Base-by-base conservation (phyloP, 2,329 filamentous ascomycete species). In the Coleophoma crateriformis region DNA sequence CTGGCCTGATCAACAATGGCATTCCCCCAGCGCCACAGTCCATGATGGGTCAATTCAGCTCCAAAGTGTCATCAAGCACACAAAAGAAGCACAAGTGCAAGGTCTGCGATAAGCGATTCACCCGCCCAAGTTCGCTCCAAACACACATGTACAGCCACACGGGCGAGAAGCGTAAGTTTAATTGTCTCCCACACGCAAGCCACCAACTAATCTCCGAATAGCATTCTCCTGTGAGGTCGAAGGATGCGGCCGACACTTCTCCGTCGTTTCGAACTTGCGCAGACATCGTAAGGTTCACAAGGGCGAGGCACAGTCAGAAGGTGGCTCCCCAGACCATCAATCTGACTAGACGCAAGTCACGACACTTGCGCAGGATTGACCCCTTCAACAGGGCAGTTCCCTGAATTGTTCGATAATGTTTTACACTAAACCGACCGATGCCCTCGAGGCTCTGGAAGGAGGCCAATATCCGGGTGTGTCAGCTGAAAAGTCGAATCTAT, bases 61-160 rank as follows among this genome's bases (percentile, higher is more conserved):
- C 92, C 55, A 96, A 96, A 72, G 85, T 96, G 47, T 91, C 90
- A 0, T 91, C 89, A 15, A 96, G 90, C 71, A 94, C 92, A 10
- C 90, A 96, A 67, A 97, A 97, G 83, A 97, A 97, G 78, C 94
- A 97, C 75, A 96, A 96, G 76, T 97, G 92, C 81, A 96, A 96
- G 73, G 88, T 97, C 52, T 97, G 92, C 75, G 92, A 96, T 71
- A 96, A 97, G 79, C 84, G 92, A 40, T 97, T 97, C 68, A 96
- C 92, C 2, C 82, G 92, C 48, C 92, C 92, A 1, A 96, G 90
- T 65, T 96, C 92, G 13, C 71, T 97, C 37, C 92, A 96, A 67
- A 97, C 92, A 33, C 92, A 97, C 67, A 96, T 96, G 88, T 96
- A 96, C 72, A 96, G 90, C 70, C 92, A 97, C 66, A 97, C 92